Evolutionary conservation across 2,329 filamentous ascomycete species (phyloP).

Genomic region (Hypoxylon sp.): DNA sequence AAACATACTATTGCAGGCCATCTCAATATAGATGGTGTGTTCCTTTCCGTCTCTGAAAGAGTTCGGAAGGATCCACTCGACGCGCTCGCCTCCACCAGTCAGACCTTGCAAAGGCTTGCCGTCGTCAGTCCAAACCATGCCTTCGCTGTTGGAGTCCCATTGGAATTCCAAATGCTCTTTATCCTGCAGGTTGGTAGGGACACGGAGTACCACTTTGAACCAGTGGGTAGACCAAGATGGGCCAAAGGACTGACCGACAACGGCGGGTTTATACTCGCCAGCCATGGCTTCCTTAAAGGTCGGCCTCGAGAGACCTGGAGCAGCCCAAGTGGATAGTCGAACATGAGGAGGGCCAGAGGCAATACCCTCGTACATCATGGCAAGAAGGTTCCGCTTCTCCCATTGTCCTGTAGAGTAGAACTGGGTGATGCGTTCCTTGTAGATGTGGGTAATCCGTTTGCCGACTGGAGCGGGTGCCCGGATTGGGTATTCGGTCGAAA

Average conservation of each 20-base stretch:
- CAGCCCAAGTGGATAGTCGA: constrained; percentile 87
- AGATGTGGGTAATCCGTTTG: constrained; percentile 86
- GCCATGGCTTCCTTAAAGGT: constrained; percentile 85
- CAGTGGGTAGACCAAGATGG: constrained; percentile 98
- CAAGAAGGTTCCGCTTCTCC: constrained; percentile 76
- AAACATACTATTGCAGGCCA: constrained; percentile 99
- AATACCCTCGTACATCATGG: constrained; percentile 78
- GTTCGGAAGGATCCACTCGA: constrained; percentile 90
- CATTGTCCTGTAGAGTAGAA: constrained; percentile 87
- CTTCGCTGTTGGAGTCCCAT: constrained; percentile 96
- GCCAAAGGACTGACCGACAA: constrained; percentile 83
- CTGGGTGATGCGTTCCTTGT: constrained; percentile 82
- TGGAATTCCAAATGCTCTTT: constrained; percentile 92
- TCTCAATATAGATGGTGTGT: constrained; percentile 94
- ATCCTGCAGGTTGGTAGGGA: constrained; percentile 77
- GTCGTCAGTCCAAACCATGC: constrained; percentile 90
- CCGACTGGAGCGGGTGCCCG: constrained; percentile 69
- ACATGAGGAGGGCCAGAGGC: constrained; percentile 79
- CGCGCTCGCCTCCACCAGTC: constrained; percentile 87
- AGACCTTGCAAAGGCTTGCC: constrained; percentile 92
- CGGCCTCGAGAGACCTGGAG: constrained; percentile 81
- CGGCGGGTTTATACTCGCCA: constrained; percentile 79
- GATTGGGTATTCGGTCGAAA: constrained; percentile 63
- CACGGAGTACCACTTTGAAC: constrained; percentile 86
- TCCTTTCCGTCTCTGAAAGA: constrained; percentile 85